Base-by-base conservation (phyloP, 164 flowering plant genomes). In the Annona squamosa region DNA sequence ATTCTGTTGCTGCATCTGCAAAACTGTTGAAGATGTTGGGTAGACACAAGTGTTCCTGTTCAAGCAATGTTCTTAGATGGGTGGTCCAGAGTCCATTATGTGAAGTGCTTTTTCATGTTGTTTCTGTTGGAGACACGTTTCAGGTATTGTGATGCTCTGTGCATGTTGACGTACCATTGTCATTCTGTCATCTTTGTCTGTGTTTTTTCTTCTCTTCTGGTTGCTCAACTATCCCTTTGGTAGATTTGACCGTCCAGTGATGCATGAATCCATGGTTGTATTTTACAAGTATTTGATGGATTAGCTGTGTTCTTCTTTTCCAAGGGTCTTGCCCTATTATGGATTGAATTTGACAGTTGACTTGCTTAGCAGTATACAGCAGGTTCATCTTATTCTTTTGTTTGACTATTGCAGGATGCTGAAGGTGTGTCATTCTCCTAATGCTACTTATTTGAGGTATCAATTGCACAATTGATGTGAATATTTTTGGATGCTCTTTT, bases 91-190 rank as follows among this genome's bases (percentile, higher is more conserved):
- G 77, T 75, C 78, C 72, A 63, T 74, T 69, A 46, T 77, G 72
- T 81, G 84, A 75, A 77, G 76, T 81, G 80, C 79, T 80, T 81
- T 81, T 78, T 80, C 71, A 45, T 79, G 75, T 73, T 73, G 77
- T 73, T 76, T 79, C 81, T 75, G 73, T 76, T 63, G 80, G 64
- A 76, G 72, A 69, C 79, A 65, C 72, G 69, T 81, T 70, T 77
- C 83, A 77, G 80, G 83, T 75, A 84, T 70, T 73, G 69, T 62
- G 71, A 72, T 70, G 64, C 43, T 68, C 19, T 71, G 74, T 77
- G 76, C 67, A 46, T 73, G 75, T 70, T 76, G 74, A 59, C 77
- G 73, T 63, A 26, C 1, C 37, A 73, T 64, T 61, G 74, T 68
- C 67, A 42, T 71, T 72, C 41, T 64, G 26, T 12, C 4, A 26